Conservation (phyloP, 345 rosid genomes). For the Pistacia vera region DNA sequence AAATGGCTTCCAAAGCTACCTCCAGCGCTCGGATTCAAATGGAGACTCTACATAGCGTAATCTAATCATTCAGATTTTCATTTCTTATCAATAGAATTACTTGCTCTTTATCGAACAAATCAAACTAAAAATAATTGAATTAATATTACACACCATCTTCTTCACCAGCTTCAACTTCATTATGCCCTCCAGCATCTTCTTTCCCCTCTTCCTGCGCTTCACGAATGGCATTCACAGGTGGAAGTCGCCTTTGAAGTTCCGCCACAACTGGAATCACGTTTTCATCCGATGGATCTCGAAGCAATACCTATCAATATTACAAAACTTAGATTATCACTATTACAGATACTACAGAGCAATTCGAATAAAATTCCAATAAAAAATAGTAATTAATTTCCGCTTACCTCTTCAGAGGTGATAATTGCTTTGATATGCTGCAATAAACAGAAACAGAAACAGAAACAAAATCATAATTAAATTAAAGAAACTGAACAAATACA, state of each 20-base stretch:
- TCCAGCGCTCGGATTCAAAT: constrained; percentile 84
- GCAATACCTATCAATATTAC: constrained; percentile 57
- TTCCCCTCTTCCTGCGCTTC: no score
- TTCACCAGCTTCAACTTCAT: constrained; percentile 74
- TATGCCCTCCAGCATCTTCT: constrained; percentile 32
- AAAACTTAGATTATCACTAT: neutral
- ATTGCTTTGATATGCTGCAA: constrained; percentile 96
- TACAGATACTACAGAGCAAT: neutral
- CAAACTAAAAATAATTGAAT: neutral
- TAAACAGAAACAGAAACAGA: neutral
- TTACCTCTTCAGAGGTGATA: constrained; percentile 90
- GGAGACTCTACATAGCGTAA: constrained; percentile 67
- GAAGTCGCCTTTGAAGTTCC: constrained; percentile 87
- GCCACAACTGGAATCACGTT: constrained; percentile 83
- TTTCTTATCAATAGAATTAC: neutral
- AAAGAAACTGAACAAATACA: neutral
- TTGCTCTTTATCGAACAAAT: neutral
- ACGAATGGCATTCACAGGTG: constrained; percentile 37
- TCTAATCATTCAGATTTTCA: constrained; percentile 15
- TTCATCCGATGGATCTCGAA: constrained; percentile 82
- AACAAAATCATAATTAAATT: neutral
- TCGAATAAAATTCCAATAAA: neutral
- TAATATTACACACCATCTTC: constrained; percentile 74
- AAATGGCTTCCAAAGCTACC: constrained; percentile 93
- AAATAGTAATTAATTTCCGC: constrained; percentile 23